Conservation (phyloP, 2,329 filamentous ascomycete genomes). For the Ophiostoma ulmi region DNA sequence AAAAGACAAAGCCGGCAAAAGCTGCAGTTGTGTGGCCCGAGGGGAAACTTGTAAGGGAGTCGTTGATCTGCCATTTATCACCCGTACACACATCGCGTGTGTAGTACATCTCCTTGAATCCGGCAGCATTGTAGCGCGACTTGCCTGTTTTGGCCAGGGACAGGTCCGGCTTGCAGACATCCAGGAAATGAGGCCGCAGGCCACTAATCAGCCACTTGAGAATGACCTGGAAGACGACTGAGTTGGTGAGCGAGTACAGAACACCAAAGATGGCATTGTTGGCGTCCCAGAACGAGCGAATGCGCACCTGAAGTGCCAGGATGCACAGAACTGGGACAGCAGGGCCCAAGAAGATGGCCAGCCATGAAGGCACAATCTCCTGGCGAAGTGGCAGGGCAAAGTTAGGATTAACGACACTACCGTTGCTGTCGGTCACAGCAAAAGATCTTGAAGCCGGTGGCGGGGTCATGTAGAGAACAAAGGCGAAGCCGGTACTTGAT, state of each 20-base stretch:
- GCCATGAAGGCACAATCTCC: constrained; percentile 67
- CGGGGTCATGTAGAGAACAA: constrained; percentile 52
- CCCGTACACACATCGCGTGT: constrained; percentile 66
- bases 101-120: constrained; percentile 57
- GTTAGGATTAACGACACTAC: constrained; percentile 63
- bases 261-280: constrained; percentile 68
- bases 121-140: constrained; percentile 42
- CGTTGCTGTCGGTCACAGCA: constrained; percentile 59
- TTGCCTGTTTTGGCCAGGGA: constrained; percentile 36
- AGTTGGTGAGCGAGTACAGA: constrained; percentile 63
- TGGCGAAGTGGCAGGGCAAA: constrained; percentile 67
- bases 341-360: constrained; percentile 59
- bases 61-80: constrained; percentile 58
- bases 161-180: constrained; percentile 61
- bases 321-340: constrained; percentile 61
- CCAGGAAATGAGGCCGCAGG: constrained; percentile 65
- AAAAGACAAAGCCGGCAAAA: constrained; percentile 65
- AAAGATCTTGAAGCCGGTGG: constrained; percentile 66
- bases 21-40: constrained; percentile 69
- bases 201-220: constrained; percentile 71
- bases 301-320: constrained; percentile 60
- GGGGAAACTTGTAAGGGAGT: constrained; percentile 65
- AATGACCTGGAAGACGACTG: constrained; percentile 72
- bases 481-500: background rate
- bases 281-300: constrained; percentile 63